Evolutionary conservation across 129 eudicot species (phyloP).

Genomic region (Oenanthe sinensis): DNA sequence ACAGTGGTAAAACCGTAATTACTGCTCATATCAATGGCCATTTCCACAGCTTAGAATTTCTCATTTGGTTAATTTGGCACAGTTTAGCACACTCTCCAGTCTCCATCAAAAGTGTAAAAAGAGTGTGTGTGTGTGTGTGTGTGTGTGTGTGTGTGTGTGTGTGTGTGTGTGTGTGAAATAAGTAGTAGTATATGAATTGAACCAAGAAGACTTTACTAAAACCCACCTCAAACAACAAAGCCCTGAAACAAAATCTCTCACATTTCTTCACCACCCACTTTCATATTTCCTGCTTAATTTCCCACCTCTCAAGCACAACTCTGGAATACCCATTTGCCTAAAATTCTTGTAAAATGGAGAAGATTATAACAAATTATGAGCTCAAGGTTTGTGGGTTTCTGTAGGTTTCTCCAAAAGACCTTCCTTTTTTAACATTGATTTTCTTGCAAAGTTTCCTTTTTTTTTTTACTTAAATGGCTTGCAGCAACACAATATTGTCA

Average conservation of each 20-base stretch:
- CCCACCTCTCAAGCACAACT: background rate
- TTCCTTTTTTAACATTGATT: background rate
- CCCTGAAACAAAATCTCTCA: too few species aligned
- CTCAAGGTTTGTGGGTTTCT: slow-evolving; percentile 8
- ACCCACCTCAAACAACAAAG: background rate
- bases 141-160: too few species aligned
- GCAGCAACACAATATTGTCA: slow-evolving; percentile 21
- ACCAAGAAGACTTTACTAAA: background rate
- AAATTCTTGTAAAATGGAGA: background rate
- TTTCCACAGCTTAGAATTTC: too few species aligned
- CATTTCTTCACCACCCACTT: background rate
- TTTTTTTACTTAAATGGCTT: slow-evolving; percentile 31
- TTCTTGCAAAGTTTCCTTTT: background rate
- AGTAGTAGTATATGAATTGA: too few species aligned
- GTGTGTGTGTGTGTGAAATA: too few species aligned
- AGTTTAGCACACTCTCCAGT: too few species aligned
- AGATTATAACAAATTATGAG: background rate
- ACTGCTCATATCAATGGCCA: too few species aligned
- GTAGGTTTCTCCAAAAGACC: background rate
- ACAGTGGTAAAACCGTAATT: too few species aligned
- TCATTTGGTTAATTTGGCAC: too few species aligned
- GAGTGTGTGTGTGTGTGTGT: too few species aligned
- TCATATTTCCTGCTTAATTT: background rate
- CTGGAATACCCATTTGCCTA: background rate
- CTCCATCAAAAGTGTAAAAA: background rate